Evolutionary conservation across 495 filamentous ascomycete species (phyloP), one percentile per base, ranked within the genome.

Genomic region (Aspergillus wentii): DNA sequence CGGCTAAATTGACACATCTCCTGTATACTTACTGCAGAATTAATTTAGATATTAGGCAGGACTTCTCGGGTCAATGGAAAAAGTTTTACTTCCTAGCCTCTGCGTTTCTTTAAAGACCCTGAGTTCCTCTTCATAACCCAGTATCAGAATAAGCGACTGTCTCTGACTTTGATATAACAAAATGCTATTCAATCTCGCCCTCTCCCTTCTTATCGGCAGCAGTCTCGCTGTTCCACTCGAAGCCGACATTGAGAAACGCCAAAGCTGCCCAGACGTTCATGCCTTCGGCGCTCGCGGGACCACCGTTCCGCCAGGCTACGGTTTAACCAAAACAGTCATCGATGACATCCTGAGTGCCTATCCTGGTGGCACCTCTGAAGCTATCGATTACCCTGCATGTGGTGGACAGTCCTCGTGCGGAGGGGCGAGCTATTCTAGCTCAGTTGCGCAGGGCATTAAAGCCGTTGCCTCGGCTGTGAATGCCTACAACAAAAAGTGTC

Each of bases 271-370:
- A 5, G 46, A 58, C 19, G 57, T 81, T 18, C 79, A 82, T 49
- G 63, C 79, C 28, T 79, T 82, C 34, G 79, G 78, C 6, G 81
- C 80, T 0, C 76, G 80, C 31, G 80, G 83, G 61, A 83, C 79
- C 8, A 80, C 76, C 1, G 78, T 51, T 2, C 41, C 71, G 2
- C 46, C 66, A 5, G 78, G 79, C 11, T 78, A 72, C 46, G 78
- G 78, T 5, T 68, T 73, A 4, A 52, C 58, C 29, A 57, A 39
- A 30, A 67, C 66, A 3, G 69, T 80, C 17, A 69, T 80, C 33
- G 62, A 78, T 35, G 57, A 65, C 10, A 43, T 79, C 11, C 42
- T 67, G 9, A 51, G 52, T 18, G 68, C 70, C 13, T 73, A 74
- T 41, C 47, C 69, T 0, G 69, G 67, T n/a, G 52, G 69, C 3